These are phyloP conservation scores for Pulveroboletus sp. DNA, from an alignment of 768 basidiomycete genomes.

Conservation along the genomic window DNA sequence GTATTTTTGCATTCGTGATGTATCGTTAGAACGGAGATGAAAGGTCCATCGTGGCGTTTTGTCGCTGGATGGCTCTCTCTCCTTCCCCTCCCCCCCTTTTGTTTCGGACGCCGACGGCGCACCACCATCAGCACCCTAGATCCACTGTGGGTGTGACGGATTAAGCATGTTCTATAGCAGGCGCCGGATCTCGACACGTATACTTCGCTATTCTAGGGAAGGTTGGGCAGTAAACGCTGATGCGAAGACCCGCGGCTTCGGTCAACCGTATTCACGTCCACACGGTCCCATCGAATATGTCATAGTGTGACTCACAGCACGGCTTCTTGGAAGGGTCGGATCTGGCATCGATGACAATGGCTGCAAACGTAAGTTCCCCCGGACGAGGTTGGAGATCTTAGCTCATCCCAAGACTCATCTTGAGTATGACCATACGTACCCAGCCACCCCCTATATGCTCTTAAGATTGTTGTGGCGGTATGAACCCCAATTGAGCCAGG, in stretches of 20 bases:
- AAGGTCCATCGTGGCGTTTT: not conserved
- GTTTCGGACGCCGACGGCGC: no score
- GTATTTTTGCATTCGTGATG: conserved; percentile 12
- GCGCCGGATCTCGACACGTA: not conserved
- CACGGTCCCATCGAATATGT: not conserved
- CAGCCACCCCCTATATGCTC: not conserved
- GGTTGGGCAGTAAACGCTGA: not conserved
- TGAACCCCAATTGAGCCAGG: not conserved
- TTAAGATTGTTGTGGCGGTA: not conserved
- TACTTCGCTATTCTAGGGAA: not conserved
- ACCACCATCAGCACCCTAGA: not conserved
- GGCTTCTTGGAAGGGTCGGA: not conserved
- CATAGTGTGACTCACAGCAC: conserved; percentile 2
- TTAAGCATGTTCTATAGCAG: not conserved
- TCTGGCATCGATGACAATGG: not conserved
- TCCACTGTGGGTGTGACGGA: not conserved
- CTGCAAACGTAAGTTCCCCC: not conserved
- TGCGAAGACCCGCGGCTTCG: not conserved
- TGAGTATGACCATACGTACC: not conserved
- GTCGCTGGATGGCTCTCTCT: no score
- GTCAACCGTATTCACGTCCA: not conserved
- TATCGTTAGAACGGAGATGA: no score
- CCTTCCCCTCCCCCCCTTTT: no score
- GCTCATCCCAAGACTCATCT: not conserved
- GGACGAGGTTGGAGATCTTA: not conserved